phyloP scores from a whole-genome alignment of 2,329 filamentous ascomycete species.

The Fusarium longipes region DNA sequence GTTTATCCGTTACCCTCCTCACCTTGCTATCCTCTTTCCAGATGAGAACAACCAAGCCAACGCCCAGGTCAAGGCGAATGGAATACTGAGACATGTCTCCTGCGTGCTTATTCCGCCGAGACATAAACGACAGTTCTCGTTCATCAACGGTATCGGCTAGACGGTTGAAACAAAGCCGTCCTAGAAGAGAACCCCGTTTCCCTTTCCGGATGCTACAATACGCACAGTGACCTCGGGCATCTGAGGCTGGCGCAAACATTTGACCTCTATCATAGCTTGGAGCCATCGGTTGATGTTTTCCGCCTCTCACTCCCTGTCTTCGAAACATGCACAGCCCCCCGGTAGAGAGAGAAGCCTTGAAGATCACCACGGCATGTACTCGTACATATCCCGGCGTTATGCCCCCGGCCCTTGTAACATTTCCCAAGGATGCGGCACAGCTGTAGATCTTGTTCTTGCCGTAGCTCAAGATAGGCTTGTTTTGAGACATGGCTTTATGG shows the following conservation, averaged over 20 bases:
- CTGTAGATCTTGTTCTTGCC: constrained; percentile 19
- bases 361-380: constrained; percentile 28
- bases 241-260: constrained; percentile 1
- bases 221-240: constrained; percentile 3
- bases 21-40: constrained; percentile 21
- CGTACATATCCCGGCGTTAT: constrained; percentile 2
- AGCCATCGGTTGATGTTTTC: constrained; percentile 15
- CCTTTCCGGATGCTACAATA: constrained; percentile 8
- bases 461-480: constrained; percentile 15
- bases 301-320: constrained; percentile 2
- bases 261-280: neutral
- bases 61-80: neutral
- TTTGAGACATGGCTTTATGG: constrained; percentile 36
- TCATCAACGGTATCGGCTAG: constrained; percentile 12
- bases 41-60: constrained; percentile 15
- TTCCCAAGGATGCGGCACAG: constrained; percentile 20
- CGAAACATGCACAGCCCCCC: constrained; percentile 19
- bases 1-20: neutral
- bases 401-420: constrained; percentile 20
- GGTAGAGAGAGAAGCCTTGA: constrained; percentile 10
- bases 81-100: constrained; percentile 24
- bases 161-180: constrained; percentile 29
- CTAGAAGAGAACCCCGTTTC: constrained; percentile 13
- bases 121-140: constrained; percentile 18
- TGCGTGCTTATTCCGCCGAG: constrained; percentile 6